Conservation (phyloP, 345 rosid species). For the Luvunga scandens region DNA sequence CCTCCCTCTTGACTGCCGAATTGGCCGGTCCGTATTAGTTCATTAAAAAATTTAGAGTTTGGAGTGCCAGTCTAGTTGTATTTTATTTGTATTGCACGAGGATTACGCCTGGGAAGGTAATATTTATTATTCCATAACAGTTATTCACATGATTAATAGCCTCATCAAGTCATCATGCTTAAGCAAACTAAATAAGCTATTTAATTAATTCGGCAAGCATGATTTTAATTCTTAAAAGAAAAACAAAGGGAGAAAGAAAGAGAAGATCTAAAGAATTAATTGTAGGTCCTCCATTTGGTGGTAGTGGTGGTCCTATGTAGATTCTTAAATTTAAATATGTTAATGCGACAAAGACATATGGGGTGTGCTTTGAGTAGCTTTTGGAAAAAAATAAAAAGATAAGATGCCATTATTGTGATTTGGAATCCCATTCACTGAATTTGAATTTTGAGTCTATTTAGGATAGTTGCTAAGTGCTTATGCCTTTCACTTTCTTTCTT, state of each 20-base stretch:
- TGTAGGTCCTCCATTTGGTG: neutral
- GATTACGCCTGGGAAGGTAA: neutral
- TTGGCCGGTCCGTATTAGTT: neutral
- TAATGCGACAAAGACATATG: slow-evolving; percentile 1
- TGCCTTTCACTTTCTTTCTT: neutral
- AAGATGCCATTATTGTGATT: slow-evolving; percentile 1
- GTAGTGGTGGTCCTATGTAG: neutral
- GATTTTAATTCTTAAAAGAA: neutral
- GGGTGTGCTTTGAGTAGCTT: neutral
- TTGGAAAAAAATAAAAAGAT: neutral
- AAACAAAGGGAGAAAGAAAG: neutral
- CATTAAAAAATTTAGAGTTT: neutral
- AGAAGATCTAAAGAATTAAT: neutral
- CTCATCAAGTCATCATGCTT: neutral
- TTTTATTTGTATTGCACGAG: neutral
- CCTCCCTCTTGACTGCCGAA: neutral
- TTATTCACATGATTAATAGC: neutral
- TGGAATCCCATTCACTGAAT: neutral
- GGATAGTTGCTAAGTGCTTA: neutral
- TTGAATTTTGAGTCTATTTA: neutral
- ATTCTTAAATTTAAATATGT: neutral
- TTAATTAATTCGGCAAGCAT: neutral
- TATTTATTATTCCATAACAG: neutral
- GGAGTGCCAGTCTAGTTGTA: neutral
- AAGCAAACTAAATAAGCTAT: neutral